Evolutionary conservation across 1,284 basidiomycete genomes (phyloP).

Genomic region (Moesziomyces sp.): DNA sequence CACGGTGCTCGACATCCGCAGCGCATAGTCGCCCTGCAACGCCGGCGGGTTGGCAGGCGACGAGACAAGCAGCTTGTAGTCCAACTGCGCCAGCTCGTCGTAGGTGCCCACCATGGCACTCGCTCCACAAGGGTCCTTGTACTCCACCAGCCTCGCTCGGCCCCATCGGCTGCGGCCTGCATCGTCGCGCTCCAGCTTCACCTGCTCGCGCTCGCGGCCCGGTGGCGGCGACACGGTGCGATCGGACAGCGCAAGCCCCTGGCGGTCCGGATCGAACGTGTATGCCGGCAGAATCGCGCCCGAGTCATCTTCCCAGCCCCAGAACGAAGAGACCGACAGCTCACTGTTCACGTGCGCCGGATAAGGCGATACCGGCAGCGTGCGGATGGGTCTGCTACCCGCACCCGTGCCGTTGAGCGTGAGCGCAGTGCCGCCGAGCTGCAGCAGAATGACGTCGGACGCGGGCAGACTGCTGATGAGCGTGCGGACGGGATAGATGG

Average conservation of each 20-base stretch:
- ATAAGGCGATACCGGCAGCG: slow-evolving; percentile 78
- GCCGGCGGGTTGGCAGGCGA: slow-evolving; percentile 51
- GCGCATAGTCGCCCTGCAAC: slow-evolving; percentile 33
- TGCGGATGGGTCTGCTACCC: slow-evolving; percentile 53
- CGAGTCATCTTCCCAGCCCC: slow-evolving; percentile 68
- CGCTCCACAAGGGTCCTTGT: slow-evolving; percentile 59
- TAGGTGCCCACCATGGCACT: slow-evolving; percentile 73
- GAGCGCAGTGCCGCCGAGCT: slow-evolving; percentile 50
- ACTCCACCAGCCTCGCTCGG: slow-evolving; percentile 58
- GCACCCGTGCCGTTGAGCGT: slow-evolving; percentile 15
- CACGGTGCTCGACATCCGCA: slow-evolving; percentile 31
- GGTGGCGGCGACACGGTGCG: slow-evolving; percentile 15
- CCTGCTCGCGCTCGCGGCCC: slow-evolving; percentile 42
- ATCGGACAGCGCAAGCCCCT: slow-evolving; percentile 8
- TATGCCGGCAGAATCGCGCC: slow-evolving; percentile 50
- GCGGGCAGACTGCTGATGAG: slow-evolving; percentile 74
- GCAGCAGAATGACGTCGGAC: slow-evolving; percentile 72
- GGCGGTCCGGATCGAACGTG: slow-evolving; percentile 20
- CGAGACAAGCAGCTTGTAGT: slow-evolving; percentile 56
- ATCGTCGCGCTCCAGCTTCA: slow-evolving; percentile 51
- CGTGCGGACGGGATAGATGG: slow-evolving; percentile 71
- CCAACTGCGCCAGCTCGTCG: slow-evolving; percentile 75
- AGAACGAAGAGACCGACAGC: slow-evolving; percentile 74
- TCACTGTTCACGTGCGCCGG: slow-evolving; percentile 72
- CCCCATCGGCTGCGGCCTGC: slow-evolving; percentile 60